phyloP scores from a whole-genome alignment of 129 eudicot genomes.

The Pittosporum tobira region DNA sequence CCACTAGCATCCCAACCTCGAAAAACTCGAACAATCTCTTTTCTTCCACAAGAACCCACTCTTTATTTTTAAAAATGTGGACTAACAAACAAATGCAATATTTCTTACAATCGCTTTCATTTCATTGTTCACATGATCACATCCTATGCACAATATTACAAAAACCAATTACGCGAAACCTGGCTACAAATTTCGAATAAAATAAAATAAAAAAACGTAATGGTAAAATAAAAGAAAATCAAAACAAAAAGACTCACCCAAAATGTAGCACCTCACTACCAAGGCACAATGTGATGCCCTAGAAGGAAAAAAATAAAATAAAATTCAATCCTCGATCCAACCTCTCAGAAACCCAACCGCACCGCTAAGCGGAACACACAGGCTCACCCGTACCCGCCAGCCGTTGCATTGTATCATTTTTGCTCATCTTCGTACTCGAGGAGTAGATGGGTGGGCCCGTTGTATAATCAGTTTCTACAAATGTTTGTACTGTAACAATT shows the following conservation, averaged over 20 bases:
- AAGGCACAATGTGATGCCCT: constrained; percentile 26
- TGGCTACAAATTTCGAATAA: constrained; percentile 10
- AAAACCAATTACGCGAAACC: constrained; percentile 30
- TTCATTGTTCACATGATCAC: constrained; percentile 19
- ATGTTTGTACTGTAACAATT: constrained; percentile 11
- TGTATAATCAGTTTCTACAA: constrained; percentile 31
- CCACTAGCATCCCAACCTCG: too few relatives aligned
- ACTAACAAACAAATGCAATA: constrained; percentile 29
- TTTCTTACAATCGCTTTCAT: constrained; percentile 37
- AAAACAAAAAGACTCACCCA: constrained; percentile 27
- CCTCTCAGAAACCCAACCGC: constrained; percentile 32
- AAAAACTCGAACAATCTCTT: not conserved
- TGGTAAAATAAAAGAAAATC: constrained; percentile 6
- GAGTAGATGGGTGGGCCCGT: constrained; percentile 17
- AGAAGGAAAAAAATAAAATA: constrained; percentile 1
- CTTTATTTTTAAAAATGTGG: not conserved
- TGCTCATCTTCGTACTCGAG: constrained; percentile 9
- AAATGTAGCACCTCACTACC: constrained; percentile 25
- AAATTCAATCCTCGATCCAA: constrained; percentile 24
- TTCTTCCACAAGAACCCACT: not conserved
- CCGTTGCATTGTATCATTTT: constrained; percentile 33
- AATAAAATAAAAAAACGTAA: constrained; percentile 18
- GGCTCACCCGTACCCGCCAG: constrained; percentile 38
- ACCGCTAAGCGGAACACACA: constrained; percentile 27
- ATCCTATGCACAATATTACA: constrained; percentile 33